A percentile compares a stretch with the other conserved stretches of the same genome.
Evolutionary conservation across 2,329 filamentous ascomycete species (phyloP).

Genomic region (Simplicillium aogashimaense): DNA sequence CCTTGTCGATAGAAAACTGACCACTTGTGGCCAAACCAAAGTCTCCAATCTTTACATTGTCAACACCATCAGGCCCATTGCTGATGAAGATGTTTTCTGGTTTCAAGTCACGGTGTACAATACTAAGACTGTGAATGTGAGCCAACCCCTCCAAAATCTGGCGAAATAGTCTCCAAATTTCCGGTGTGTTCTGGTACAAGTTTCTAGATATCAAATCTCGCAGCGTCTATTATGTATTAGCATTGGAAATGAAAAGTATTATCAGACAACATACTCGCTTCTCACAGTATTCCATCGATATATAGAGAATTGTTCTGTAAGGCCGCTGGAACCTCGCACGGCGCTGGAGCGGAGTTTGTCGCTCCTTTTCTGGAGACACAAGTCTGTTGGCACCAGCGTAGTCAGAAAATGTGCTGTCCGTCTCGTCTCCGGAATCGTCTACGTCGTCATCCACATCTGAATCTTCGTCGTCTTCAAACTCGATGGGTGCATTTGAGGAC

Average conservation of each 20-base stretch:
- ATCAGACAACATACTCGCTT: slow-evolving; percentile 50
- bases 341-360: slow-evolving; percentile 16
- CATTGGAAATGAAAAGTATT: not conserved
- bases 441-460: slow-evolving; percentile 35
- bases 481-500: slow-evolving; percentile 71
- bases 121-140: slow-evolving; percentile 82
- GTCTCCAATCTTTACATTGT: slow-evolving; percentile 92
- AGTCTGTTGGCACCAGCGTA: slow-evolving; percentile 19
- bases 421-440: slow-evolving; percentile 34
- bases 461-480: slow-evolving; percentile 60
- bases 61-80: slow-evolving; percentile 57
- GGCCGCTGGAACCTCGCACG: slow-evolving; percentile 35
- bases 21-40: slow-evolving; percentile 91
- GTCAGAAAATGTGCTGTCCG: slow-evolving; percentile 21
- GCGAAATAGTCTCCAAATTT: slow-evolving; percentile 83
- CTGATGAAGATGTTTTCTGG: slow-evolving; percentile 94
- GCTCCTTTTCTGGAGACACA: slow-evolving; percentile 21
- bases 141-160: slow-evolving; percentile 84
- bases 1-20: slow-evolving; percentile 57
- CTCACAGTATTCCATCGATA: slow-evolving; percentile 98
- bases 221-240: slow-evolving; percentile 46
- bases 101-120: slow-evolving; percentile 93
- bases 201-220: slow-evolving; percentile 76
- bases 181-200: slow-evolving; percentile 62
- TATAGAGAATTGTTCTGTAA: slow-evolving; percentile 73